Conservation (phyloP, 2,329 filamentous ascomycete genomes). For the Onygenales sp. region DNA sequence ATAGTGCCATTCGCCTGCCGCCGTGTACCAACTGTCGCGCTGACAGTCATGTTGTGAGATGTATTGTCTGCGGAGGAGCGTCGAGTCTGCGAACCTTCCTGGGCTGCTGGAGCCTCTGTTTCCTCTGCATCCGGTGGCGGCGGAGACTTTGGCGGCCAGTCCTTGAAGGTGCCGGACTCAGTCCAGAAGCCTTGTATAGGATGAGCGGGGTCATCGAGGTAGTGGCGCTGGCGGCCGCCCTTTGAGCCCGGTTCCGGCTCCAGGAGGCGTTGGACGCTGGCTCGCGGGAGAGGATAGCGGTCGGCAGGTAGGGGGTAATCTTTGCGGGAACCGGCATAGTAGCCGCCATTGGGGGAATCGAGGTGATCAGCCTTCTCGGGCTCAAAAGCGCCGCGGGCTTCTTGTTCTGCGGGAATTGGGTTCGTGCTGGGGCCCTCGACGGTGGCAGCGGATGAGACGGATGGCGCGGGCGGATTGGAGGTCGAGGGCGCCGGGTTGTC, state of each 20-base stretch:
- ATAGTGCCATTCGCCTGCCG: constrained; percentile 57
- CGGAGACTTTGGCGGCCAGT: constrained; percentile 18
- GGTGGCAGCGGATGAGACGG: neutral
- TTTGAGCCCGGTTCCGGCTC: constrained; percentile 8
- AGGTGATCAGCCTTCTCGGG: constrained; percentile 6
- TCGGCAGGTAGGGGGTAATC: constrained; percentile 7
- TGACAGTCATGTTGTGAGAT: constrained; percentile 19
- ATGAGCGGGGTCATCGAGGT: constrained; percentile 7
- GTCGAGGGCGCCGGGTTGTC: neutral
- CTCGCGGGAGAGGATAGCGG: constrained; percentile 9
- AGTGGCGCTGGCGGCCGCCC: constrained; percentile 10
- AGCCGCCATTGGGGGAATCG: constrained; percentile 4
- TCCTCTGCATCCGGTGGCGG: constrained; percentile 13
- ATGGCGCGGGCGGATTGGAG: neutral
- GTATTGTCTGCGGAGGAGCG: constrained; percentile 3
- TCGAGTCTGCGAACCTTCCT: neutral
- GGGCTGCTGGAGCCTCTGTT: neutral
- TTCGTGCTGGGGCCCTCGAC: neutral
- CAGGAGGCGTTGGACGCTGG: constrained; percentile 5
- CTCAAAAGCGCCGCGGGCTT: constrained; percentile 1
- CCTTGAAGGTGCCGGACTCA: constrained; percentile 2
- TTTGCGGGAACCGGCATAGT: constrained; percentile 8
- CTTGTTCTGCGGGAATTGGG: neutral
- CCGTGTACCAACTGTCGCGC: constrained; percentile 40
- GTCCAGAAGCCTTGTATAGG: constrained; percentile 5